Percentiles rank a stretch among this genome's conserved stretches.
phyloP scores from a whole-genome alignment of 2,329 filamentous ascomycete species.

The Hyphodiscus sp. region DNA sequence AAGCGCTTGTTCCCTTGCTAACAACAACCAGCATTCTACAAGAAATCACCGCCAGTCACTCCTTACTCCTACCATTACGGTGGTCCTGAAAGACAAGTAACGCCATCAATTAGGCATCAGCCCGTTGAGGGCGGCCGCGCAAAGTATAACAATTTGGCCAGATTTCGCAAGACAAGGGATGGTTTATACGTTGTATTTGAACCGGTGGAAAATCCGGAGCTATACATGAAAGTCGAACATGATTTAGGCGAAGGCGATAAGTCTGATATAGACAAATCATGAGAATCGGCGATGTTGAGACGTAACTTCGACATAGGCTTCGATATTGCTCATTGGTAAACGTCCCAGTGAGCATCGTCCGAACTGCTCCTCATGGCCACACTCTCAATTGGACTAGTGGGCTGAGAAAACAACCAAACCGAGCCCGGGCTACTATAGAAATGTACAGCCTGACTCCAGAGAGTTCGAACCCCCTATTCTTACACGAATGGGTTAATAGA shows the following conservation, averaged over 20 bases:
- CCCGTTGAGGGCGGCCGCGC: constrained; percentile 38
- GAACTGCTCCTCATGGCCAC: no score
- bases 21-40: neutral
- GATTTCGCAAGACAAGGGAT: constrained; percentile 13
- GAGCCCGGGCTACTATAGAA: no score
- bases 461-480: no score
- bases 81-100: constrained; percentile 47
- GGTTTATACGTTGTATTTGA: constrained; percentile 8
- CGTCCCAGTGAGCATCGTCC: no score
- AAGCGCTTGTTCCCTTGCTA: neutral
- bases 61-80: constrained; percentile 43
- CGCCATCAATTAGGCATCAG: constrained; percentile 49
- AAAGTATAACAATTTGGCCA: constrained; percentile 18
- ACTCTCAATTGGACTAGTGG: no score
- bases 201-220: constrained; percentile 1
- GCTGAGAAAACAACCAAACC: no score
- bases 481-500: no score
- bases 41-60: neutral
- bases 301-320: neutral
- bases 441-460: no score
- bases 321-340: neutral
- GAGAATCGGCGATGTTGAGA: neutral
- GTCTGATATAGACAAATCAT: neutral
- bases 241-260: neutral
- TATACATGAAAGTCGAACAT: constrained; percentile 1